Conservation (phyloP, 2,329 filamentous ascomycete species). For the Berkeleyomyces basicola region DNA sequence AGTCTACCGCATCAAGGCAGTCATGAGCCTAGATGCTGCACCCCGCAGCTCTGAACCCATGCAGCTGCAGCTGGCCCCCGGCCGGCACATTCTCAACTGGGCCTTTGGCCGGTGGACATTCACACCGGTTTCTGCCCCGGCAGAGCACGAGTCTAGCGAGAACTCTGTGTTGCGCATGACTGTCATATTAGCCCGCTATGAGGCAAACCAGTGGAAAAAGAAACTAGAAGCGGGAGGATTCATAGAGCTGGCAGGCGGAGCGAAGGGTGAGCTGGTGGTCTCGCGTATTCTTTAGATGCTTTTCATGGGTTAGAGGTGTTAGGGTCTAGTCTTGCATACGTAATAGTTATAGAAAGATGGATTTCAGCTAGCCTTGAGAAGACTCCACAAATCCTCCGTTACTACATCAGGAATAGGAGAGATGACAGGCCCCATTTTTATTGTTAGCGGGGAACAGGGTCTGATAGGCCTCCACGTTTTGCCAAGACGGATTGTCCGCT, state of each 20-base stretch:
- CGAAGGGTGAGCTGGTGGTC: constrained; percentile 34
- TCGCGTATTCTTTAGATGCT: constrained; percentile 28
- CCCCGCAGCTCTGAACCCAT: constrained; percentile 37
- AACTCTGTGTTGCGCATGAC: constrained; percentile 52
- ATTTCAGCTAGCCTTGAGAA: background rate
- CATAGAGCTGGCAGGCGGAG: constrained; percentile 31
- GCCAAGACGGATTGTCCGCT: background rate
- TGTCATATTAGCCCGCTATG: constrained; percentile 55
- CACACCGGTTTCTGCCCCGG: constrained; percentile 35
- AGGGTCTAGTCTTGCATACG: background rate
- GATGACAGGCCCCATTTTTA: background rate
- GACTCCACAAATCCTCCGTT: background rate
- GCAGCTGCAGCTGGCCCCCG: constrained; percentile 19
- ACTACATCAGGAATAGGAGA: background rate
- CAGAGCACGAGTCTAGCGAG: constrained; percentile 38
- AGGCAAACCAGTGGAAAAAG: constrained; percentile 64
- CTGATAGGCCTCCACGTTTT: background rate
- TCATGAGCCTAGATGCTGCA: constrained; percentile 31
- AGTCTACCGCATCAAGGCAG: constrained; percentile 82
- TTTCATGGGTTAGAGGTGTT: background rate
- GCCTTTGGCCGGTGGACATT: constrained; percentile 94
- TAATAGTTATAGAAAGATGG: background rate
- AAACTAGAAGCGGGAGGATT: constrained; percentile 43
- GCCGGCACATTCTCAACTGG: constrained; percentile 87
- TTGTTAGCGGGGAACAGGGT: background rate